Evolutionary conservation across 2,329 filamentous ascomycete genomes (phyloP).

Genomic region (Colletotrichum magnum): DNA sequence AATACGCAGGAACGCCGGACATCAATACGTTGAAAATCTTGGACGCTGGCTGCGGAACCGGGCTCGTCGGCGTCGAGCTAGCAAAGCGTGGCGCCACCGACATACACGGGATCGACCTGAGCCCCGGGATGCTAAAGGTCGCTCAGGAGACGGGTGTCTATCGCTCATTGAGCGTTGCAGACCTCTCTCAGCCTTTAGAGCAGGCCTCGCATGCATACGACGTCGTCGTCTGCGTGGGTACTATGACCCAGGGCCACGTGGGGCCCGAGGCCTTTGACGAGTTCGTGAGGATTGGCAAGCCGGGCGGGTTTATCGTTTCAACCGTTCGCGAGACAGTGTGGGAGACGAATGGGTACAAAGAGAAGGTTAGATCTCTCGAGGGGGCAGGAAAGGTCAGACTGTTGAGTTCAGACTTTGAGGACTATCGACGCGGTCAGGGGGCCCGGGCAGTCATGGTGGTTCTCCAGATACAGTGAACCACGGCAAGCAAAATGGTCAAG

Average conservation of each 20-base stretch:
- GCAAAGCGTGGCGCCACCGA: slow-evolving; percentile 56
- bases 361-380: not conserved
- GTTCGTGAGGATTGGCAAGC: slow-evolving; percentile 63
- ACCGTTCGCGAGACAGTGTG: slow-evolving; percentile 53
- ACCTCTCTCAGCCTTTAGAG: slow-evolving; percentile 50
- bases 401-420: not conserved
- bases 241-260: slow-evolving; percentile 69
- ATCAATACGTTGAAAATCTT: slow-evolving; percentile 55
- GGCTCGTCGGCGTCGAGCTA: slow-evolving; percentile 65
- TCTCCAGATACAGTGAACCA: not conserved
- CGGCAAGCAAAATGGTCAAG: too few species aligned
- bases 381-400: not conserved
- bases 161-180: not conserved
- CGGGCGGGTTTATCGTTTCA: slow-evolving; percentile 62
- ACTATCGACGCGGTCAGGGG: not conserved
- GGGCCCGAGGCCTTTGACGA: slow-evolving; percentile 65
- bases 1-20: slow-evolving; percentile 45
- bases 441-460: not conserved
- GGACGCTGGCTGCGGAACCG: slow-evolving; percentile 71
- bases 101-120: slow-evolving; percentile 66
- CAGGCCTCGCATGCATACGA: slow-evolving; percentile 60
- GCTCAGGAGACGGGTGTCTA: not conserved
- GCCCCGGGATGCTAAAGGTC: not conserved
- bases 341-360: not conserved
- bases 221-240: slow-evolving; percentile 67